Base-by-base conservation (phyloP, 1,284 basidiomycete genomes). In the Malassezia sp. region DNA sequence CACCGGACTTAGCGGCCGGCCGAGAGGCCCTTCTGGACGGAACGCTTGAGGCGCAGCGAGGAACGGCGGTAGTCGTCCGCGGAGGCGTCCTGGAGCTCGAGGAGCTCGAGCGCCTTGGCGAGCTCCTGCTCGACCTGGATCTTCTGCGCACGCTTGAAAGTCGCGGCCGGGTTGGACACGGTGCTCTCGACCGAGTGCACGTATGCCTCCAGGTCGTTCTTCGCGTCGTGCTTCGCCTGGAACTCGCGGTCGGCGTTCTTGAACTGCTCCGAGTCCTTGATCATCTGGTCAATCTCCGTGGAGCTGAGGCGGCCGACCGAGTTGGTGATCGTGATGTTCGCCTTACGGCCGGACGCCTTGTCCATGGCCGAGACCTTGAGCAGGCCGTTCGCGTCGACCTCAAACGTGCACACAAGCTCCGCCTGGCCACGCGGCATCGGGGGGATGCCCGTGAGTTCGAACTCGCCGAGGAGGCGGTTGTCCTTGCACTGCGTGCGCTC, bases 321-420 rank as follows among this genome's bases (percentile, higher is more conserved):
- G 67, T 67, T 68, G 60, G 67, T 66, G 59, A 70, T 70, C 53
- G 67, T 70, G 51, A 70, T 67, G 63, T 66, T 66, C 21, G 65
- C 65, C 57, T 67, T 68, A 53, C 65, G 63, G 50, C 65, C 65
- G 26, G 67, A 66, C 45, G 63, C 59, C 59, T 62, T 62, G 52
- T 70, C 67, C 57, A 59, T 56, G 23, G 67, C 67, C 20, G 63
- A 61, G 24, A 70, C 67, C 57, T 65, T 63, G 47, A 70, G 57
- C 29, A 70, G 57, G 58, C 67, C 67, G 64, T 70, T 66, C 51
- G 67, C 65, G 54, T 67, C 65, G 34, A 70, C 63, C 57, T 70
- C 67, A 34, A 70, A 70, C 39, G 67, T 70, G 55, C 59, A 62
- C 39, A 68, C 38, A 31, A 70, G 59, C 57, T 70, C 65, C 30